A percentile compares a stretch with the other conserved stretches of the same genome.
Evolutionary conservation across 495 filamentous ascomycete species (phyloP).

Genomic region (Tuber calosporum): DNA sequence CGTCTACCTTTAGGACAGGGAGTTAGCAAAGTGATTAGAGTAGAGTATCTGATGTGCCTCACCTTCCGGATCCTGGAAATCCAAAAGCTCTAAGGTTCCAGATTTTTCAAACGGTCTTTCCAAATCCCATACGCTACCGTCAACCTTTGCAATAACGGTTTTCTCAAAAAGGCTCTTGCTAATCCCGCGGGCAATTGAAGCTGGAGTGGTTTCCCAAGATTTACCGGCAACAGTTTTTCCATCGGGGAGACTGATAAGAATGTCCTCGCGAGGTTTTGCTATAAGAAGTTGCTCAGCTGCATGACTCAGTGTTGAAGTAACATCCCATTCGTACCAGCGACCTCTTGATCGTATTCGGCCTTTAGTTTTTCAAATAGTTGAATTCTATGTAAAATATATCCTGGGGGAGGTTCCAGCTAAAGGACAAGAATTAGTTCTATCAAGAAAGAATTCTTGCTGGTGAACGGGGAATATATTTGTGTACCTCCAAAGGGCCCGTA

Average conservation of each 20-base stretch:
- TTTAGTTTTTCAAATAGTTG: conserved; percentile 81
- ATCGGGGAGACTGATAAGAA: conserved; percentile 60
- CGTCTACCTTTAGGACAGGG: conserved; percentile 44
- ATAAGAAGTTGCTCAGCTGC: conserved; percentile 10
- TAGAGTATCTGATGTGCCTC: conserved; percentile 41
- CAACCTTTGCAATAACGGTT: conserved; percentile 73
- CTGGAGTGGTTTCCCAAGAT: conserved; percentile 66
- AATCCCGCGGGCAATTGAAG: conserved; percentile 58
- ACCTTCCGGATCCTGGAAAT: conserved; percentile 78
- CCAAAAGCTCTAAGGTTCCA: conserved; percentile 69
- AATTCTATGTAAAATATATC: conserved; percentile 77
- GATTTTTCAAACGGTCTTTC: conserved; percentile 76
- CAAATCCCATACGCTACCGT: conserved; percentile 84
- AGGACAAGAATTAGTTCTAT: conserved; percentile 12
- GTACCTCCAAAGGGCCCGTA: conserved; percentile 46
- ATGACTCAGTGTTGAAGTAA: background rate
- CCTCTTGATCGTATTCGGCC: conserved; percentile 67
- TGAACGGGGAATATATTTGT: background rate
- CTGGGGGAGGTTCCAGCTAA: conserved; percentile 59
- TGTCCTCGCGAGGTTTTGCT: conserved; percentile 57
- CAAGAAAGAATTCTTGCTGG: conserved; percentile 5
- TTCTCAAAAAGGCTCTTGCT: conserved; percentile 65
- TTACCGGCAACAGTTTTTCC: conserved; percentile 56
- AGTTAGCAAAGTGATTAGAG: conserved; percentile 22
- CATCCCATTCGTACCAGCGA: conserved; percentile 44